Evolutionary conservation across 2,329 filamentous ascomycete species (phyloP).

Genomic region (Colletotrichum shisoi): DNA sequence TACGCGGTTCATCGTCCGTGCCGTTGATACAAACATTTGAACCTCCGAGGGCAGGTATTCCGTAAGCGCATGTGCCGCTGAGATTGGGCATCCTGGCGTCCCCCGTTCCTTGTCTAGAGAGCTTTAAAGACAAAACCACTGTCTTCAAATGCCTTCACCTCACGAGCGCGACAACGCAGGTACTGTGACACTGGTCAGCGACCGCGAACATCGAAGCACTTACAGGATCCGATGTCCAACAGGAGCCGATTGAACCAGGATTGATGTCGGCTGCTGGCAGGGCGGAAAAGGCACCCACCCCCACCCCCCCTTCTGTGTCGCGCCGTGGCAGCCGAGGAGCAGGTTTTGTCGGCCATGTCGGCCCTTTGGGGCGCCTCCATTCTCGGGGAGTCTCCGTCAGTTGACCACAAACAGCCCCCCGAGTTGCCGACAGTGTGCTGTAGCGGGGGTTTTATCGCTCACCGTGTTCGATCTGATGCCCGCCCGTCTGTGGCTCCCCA

Average conservation of each 20-base stretch:
- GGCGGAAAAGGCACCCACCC: constrained; percentile 11
- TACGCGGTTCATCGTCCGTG: neutral
- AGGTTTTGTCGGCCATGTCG: constrained; percentile 27
- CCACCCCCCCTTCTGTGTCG: constrained; percentile 4
- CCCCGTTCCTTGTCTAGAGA: neutral
- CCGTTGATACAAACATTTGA: neutral
- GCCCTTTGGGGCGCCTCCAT: constrained; percentile 21
- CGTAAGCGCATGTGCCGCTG: constrained; percentile 7
- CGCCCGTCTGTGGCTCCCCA: neutral
- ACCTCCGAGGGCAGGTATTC: neutral
- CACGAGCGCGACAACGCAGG: neutral
- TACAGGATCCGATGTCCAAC: neutral
- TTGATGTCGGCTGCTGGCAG: constrained; percentile 11
- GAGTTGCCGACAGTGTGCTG: constrained; percentile 12
- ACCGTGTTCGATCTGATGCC: constrained; percentile 24
- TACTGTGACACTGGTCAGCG: neutral
- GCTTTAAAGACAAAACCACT: neutral
- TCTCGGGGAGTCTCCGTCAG: constrained; percentile 26
- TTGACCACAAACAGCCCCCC: constrained; percentile 4
- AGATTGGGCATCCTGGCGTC: neutral
- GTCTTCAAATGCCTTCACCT: neutral
- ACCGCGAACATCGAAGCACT: neutral
- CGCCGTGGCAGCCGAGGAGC: constrained; percentile 24
- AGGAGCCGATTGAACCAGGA: constrained; percentile 26
- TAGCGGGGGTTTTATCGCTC: constrained; percentile 14